Percentiles rank a stretch among this genome's conserved stretches.
These are phyloP conservation scores for Omphalea diandra DNA, from an alignment of 441 rosid genomes.

Conservation along the genomic window DNA sequence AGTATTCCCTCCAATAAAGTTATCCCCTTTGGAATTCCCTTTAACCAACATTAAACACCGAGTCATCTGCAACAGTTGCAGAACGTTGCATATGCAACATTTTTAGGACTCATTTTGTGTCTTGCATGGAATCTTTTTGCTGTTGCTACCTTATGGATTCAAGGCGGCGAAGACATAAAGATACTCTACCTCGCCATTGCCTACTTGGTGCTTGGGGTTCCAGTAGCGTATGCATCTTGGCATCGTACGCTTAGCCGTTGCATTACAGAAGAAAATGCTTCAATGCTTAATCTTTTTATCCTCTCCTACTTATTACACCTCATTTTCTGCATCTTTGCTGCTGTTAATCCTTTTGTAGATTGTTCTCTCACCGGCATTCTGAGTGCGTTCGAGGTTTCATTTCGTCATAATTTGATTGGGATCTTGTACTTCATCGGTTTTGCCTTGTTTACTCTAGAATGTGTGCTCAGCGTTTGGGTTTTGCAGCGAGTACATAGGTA, in stretches of 20 bases:
- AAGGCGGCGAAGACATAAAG: not conserved
- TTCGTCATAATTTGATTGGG: not conserved
- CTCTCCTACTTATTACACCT: not conserved
- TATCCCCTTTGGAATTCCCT: not conserved
- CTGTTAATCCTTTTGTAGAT: not conserved
- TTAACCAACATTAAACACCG: not conserved
- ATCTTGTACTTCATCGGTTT: slow-evolving; percentile 4
- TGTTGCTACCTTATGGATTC: not conserved
- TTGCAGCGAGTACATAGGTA: not conserved
- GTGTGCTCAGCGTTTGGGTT: not conserved
- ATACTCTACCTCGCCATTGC: slow-evolving; percentile 6
- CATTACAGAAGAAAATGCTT: not conserved
- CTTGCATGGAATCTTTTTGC: not conserved
- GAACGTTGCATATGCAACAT: not conserved
- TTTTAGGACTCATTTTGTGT: not conserved
- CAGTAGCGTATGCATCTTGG: not conserved
- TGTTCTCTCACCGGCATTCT: slow-evolving; percentile 1
- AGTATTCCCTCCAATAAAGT: not conserved
- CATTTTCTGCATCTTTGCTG: not conserved
- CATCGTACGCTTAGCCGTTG: not conserved
- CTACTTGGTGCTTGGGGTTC: not conserved
- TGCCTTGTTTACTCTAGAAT: not conserved
- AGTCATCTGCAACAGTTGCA: not conserved
- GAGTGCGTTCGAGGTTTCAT: not conserved
- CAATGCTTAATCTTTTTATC: not conserved